Conservation (phyloP, 1,284 basidiomycete species). For the Irpex sp. region DNA sequence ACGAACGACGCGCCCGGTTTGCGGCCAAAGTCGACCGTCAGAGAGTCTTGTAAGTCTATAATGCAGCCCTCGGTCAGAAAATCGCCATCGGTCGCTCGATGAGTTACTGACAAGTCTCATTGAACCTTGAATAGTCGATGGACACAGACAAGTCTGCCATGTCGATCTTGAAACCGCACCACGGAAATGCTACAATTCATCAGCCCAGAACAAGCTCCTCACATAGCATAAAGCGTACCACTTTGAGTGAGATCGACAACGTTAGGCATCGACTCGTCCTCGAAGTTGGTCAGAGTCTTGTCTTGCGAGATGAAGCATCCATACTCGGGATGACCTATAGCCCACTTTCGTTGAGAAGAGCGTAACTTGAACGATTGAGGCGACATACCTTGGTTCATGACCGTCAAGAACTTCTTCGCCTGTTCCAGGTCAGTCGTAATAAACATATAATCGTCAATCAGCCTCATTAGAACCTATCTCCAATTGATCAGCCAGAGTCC, state of each 20-base stretch:
- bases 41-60: conserved; percentile 64
- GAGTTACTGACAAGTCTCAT: conserved; percentile 57
- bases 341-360: too few relatives aligned
- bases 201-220: neutral
- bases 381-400: conserved; percentile 79
- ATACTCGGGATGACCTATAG: conserved; percentile 93
- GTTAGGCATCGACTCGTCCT: conserved; percentile 68
- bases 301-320: conserved; percentile 91
- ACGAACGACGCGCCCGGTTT: conserved; percentile 65
- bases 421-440: conserved; percentile 77
- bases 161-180: conserved; percentile 89
- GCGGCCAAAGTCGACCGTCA: conserved; percentile 73
- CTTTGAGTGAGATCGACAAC: conserved; percentile 55
- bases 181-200: conserved; percentile 77
- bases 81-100: too few relatives aligned
- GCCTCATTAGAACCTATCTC: conserved; percentile 82
- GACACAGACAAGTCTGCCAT: conserved; percentile 81
- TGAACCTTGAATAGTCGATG: conserved; percentile 78
- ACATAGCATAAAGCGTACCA: conserved; percentile 41
- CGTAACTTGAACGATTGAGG: too few relatives aligned
- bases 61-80: neutral
- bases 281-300: conserved; percentile 93
- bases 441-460: conserved; percentile 95
- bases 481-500: neutral
- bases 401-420: conserved; percentile 79